Base-by-base conservation (phyloP, 176 grass and related monocot genomes). In the Oryza meridionalis region DNA sequence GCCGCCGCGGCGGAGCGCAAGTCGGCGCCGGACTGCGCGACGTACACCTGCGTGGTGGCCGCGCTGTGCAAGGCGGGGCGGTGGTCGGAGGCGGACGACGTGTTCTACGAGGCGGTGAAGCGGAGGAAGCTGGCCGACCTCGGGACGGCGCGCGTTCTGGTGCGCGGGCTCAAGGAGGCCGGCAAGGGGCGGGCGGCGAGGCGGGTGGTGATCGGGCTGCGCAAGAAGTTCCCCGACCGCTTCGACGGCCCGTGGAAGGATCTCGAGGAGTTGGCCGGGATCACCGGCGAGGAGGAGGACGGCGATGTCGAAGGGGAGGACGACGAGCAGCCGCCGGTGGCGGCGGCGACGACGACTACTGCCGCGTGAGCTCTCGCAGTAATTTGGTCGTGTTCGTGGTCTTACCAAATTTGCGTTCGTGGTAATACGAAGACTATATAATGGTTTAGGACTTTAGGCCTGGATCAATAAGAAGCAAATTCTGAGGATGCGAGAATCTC, bases 171-270 rank as follows among this genome's bases (percentile, higher is more conserved):
- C 29, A 75, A 75, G 70, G 70, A 64, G 49, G 75, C 63, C 44
- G 88, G 84, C 74, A 90, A 79, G 63, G 80, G 88, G 26, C 84
- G 88, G 9, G 88, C 79, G 26, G 88, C 88, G 11, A 73, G 84
- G 79, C 68, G 84, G 37, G 84, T 79, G 80, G 84, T 90, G 12
- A 50, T 79, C n/a, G 84, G 88, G 16, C 40, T 90, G 75, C 61
- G 63, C 7, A 90, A 90, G 84, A 90, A 80, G 63, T 90, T 83
- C 69, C 84, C 88, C 1, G 88, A 74, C 14, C 67, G 69, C 37
- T 90, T 79, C 13, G 75, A 79, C n/a, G 84, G 84, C 12, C 84
- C 84, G 9, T 90, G 88, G 88, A 75, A 27, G 80, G 69, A 87
- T 49, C 84, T 90, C 3, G 84, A 90, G 63, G 64, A 43, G 75